phyloP scores from a whole-genome alignment of 768 basidiomycete genomes.

The Phanerochaete carnosa region DNA sequence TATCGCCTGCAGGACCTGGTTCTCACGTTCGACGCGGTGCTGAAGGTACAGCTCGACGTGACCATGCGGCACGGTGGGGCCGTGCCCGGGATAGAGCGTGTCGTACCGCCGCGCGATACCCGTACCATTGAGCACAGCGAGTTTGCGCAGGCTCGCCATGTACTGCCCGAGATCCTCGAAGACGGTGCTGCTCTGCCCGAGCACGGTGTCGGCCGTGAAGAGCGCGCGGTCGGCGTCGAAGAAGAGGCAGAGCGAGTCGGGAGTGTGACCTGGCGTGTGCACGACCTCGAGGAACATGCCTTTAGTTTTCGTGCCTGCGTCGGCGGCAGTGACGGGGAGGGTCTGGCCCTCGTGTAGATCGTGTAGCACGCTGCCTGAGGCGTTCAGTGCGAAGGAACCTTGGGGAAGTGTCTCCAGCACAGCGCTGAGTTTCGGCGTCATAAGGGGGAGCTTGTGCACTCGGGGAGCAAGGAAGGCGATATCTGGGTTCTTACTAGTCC shows the following conservation, averaged over 20 bases:
- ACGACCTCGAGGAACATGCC: conserved; percentile 54
- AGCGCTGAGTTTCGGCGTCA: conserved; percentile 32
- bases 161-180: conserved; percentile 83
- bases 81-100: conserved; percentile 85
- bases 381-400: conserved; percentile 43
- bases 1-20: conserved; percentile 63
- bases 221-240: conserved; percentile 68
- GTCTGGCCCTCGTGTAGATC: conserved; percentile 55
- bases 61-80: conserved; percentile 69
- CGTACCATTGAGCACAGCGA: conserved; percentile 36
- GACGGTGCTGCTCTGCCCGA: conserved; percentile 87
- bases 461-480: conserved; percentile 60
- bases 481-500: conserved; percentile 46
- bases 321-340: conserved; percentile 33
- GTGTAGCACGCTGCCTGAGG: conserved; percentile 47
- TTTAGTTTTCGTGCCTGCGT: not conserved
- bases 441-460: conserved; percentile 67
- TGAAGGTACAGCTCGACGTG: conserved; percentile 70
- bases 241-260: conserved; percentile 77
- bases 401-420: conserved; percentile 38
- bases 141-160: conserved; percentile 55
- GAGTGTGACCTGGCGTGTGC: conserved; percentile 88
- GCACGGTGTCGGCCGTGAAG: conserved; percentile 88
- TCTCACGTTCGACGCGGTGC: conserved; percentile 80
- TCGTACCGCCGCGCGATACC: conserved; percentile 37